phyloP scores from a whole-genome alignment of 164 flowering plant species.

The Brasenia schreberi region DNA sequence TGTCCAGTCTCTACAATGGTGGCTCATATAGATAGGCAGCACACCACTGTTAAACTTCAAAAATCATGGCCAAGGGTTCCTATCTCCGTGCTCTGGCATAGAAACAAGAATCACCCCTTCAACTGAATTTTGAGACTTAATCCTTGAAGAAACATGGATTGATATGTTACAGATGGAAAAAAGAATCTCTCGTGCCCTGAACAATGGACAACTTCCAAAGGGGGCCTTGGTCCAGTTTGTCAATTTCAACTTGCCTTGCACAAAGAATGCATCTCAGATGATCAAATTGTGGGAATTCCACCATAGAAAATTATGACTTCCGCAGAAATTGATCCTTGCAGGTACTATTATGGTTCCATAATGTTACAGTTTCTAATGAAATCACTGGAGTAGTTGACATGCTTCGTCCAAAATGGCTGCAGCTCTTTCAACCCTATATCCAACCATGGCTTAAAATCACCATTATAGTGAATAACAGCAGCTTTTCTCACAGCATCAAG shows the following conservation, averaged over 20 bases:
- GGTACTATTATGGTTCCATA: constrained; percentile 38
- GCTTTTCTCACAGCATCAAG: constrained; percentile 64
- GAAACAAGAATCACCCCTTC: not conserved
- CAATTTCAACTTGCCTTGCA: not conserved
- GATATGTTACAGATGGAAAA: not conserved
- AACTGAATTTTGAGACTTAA: not conserved
- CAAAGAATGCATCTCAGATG: not conserved
- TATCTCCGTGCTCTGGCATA: not conserved
- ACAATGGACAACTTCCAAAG: constrained; percentile 1
- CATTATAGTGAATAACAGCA: constrained; percentile 97
- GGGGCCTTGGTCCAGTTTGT: not conserved
- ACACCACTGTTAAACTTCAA: not conserved
- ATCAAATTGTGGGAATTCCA: not conserved
- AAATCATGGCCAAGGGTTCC: not conserved
- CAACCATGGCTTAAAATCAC: constrained; percentile 95
- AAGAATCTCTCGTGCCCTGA: not conserved
- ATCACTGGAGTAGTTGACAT: constrained; percentile 86
- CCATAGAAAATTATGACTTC: not conserved
- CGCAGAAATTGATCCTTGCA: not conserved
- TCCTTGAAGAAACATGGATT: not conserved
- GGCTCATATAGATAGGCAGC: not conserved
- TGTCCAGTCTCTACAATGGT: not conserved
- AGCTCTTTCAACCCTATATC: constrained; percentile 89
- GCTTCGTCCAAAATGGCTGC: constrained; percentile 90
- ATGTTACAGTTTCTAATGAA: constrained; percentile 86